Percentiles rank a stretch among this genome's conserved stretches.
phyloP scores from a whole-genome alignment of 768 basidiomycete genomes.

The Tremella mesenterica region DNA sequence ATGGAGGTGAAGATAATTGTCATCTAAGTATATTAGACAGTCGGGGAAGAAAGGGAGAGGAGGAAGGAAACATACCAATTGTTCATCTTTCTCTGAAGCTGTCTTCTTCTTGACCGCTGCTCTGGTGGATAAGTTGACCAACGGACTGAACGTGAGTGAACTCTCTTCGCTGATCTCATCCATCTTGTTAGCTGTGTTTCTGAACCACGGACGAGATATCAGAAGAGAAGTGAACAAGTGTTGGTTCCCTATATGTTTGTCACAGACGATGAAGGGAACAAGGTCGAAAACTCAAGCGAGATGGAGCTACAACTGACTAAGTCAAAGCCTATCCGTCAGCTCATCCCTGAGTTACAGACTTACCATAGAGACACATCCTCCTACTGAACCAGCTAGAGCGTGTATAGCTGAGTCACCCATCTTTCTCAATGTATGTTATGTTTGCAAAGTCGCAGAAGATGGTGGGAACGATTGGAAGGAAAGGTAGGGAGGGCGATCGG shows the following conservation, averaged over 20 bases:
- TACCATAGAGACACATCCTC: slow-evolving; percentile 87
- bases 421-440: not conserved
- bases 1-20: no score
- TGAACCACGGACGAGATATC: not conserved
- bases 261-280: no score
- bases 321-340: slow-evolving; percentile 38
- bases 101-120: slow-evolving; percentile 59
- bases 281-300: not conserved
- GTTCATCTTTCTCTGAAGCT: slow-evolving; percentile 60
- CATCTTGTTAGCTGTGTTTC: no score
- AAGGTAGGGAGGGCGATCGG: no score
- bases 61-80: slow-evolving; percentile 52
- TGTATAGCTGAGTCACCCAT: slow-evolving; percentile 69
- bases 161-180: no score
- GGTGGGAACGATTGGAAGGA: not conserved
- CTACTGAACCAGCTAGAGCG: slow-evolving; percentile 76
- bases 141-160: slow-evolving; percentile 53
- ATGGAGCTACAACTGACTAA: slow-evolving; percentile 26
- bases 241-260: no score
- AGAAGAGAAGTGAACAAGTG: no score
- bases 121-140: slow-evolving; percentile 84
- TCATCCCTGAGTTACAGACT: slow-evolving; percentile 29
- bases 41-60: no score
- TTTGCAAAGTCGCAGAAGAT: not conserved
- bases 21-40: no score